Conservation (phyloP, 768 basidiomycete genomes). For the Boletus tylopilopsis region DNA sequence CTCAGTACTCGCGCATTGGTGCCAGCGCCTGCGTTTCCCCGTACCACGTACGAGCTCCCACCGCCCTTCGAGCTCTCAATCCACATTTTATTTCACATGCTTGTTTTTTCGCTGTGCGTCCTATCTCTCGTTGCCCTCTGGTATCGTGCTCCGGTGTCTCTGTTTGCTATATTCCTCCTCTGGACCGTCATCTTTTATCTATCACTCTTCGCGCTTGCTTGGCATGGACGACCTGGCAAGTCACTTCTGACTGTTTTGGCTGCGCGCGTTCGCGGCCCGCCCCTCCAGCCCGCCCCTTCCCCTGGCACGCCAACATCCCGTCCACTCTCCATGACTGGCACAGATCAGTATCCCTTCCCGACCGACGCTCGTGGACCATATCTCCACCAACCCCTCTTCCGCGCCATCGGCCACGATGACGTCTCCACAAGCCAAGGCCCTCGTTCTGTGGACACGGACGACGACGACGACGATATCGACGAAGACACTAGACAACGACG, state of each 20-base stretch:
- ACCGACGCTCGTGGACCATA: conserved; percentile 56
- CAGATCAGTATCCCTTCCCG: conserved; percentile 44
- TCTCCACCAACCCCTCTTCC: conserved; percentile 61
- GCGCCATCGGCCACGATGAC: conserved; percentile 43
- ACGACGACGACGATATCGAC: conserved; percentile 68
- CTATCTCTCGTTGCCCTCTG: conserved; percentile 59
- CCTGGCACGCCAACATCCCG: conserved; percentile 37
- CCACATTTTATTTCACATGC: conserved; percentile 52
- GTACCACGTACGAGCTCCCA: conserved; percentile 31
- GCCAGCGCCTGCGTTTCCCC: conserved; percentile 26
- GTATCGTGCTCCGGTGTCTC: conserved; percentile 47
- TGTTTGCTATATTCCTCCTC: conserved; percentile 62
- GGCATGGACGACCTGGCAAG: conserved; percentile 51
- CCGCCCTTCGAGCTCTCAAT: conserved; percentile 36
- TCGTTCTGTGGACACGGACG: conserved; percentile 52
- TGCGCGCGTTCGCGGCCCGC: conserved; percentile 38
- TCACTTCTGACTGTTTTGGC: conserved; percentile 55
- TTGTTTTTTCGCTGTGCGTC: conserved; percentile 56
- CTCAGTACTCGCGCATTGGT: conserved; percentile 40
- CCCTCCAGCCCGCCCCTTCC: conserved; percentile 29
- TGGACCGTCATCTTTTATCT: conserved; percentile 61
- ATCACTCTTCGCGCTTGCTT: conserved; percentile 50
- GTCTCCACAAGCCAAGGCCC: conserved; percentile 38
- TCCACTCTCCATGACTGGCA: conserved; percentile 38
- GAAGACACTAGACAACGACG: conserved; percentile 68